Evolutionary conservation across 371 early-diverging fungal species (phyloP), one percentile per base, ranked within the genome.

Genomic region (Mucor plumbeus): DNA sequence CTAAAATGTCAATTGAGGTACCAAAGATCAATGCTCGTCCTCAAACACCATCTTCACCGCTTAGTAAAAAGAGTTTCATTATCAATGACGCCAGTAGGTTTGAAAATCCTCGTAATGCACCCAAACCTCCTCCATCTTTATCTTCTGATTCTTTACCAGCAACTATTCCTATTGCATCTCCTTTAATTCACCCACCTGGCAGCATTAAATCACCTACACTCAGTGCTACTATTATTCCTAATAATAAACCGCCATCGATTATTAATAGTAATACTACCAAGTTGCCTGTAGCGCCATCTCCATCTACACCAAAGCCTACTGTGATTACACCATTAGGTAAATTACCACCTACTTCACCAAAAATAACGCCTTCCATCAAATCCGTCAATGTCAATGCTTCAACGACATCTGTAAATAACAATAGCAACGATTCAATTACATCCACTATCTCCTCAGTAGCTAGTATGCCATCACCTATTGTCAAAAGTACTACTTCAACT

Each of bases 81-180:
- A 31, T 68, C 0, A 50, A 40, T 59, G 69, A 72, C 21, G 38
- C 38, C 7, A 50, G 53, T 11, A 62, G 71, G 7, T 81, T 78
- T 60, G 81, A 80, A 41, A 77, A 75, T 10, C 77, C 77, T 11
- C 62, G 75, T 26, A 71, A 72, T 31, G 77, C 75, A 1, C 79
- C 79, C 13, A 71, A 73, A 62, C 80, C 80, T 0, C 81, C 81
- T 4, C 13, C 36, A 19, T 41, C 61, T 11, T 10, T 41, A 4
- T 61, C 61, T 34, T 34, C 61, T 34, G 61, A 31, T 34, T 21
- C 48, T 21, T 36, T 56, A 15, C 34, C 64, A 13, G 39, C 56
- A 21, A 31, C 61, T 14, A 35, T 36, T 13, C 41, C 66, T 43
- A 53, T 38, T 33, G 31, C 59, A 1, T 14, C 39, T 15, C 48